Percentiles rank a stretch among this genome's conserved stretches.
These are phyloP conservation scores for Paecilomyces sp. DNA, from an alignment of 2,329 filamentous ascomycete species.

Conservation along the genomic window DNA sequence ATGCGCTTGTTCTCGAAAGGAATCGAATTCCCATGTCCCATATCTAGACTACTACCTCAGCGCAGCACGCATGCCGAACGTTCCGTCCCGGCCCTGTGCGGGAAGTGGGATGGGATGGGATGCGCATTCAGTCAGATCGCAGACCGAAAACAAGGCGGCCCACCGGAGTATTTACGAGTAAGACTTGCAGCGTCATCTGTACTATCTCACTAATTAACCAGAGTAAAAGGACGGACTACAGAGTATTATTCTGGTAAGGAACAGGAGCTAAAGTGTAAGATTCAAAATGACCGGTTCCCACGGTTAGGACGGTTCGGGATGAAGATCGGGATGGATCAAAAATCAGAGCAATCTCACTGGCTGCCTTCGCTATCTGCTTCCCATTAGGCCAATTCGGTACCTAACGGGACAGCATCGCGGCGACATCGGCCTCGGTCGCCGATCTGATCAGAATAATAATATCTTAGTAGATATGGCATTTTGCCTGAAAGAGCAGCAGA, in stretches of 20 bases:
- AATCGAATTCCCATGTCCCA: not conserved
- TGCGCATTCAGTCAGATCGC: no score
- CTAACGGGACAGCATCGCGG: not conserved
- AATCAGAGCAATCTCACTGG: not conserved
- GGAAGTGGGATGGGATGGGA: not conserved
- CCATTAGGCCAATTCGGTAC: not conserved
- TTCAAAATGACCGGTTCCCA: no score
- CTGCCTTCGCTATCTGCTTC: not conserved
- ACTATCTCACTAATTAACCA: no score
- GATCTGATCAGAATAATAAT: not conserved
- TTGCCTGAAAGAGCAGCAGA: not conserved
- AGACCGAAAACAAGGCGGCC: no score
- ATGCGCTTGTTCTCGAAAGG: not conserved
- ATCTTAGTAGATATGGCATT: not conserved
- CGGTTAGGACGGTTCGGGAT: not conserved
- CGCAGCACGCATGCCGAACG: not conserved
- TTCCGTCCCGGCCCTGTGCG: not conserved
- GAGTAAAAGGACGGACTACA: no score
- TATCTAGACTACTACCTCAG: no score
- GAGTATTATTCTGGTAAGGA: no score
- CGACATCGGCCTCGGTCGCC: not conserved
- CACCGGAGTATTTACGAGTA: no score
- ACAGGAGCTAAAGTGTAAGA: no score
- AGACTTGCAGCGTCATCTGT: no score
- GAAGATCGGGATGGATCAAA: not conserved